Percentiles rank a stretch among this genome's conserved stretches.
Conservation (phyloP, 805 yeast species). For the Metschnikowia cubensis region DNA sequence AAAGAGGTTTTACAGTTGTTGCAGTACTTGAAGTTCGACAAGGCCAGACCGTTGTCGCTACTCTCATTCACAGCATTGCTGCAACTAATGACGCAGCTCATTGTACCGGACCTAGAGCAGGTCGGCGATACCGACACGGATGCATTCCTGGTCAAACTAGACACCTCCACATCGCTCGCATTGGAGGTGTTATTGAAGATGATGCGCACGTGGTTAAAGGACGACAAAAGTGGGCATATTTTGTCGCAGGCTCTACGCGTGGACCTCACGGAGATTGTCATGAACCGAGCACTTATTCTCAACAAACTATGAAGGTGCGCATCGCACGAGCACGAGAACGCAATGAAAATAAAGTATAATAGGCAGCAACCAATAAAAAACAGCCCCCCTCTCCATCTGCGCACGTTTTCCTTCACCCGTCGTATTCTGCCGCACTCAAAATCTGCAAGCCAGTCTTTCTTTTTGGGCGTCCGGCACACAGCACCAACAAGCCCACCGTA, state of each 20-base stretch:
- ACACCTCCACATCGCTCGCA: slow-evolving; percentile 7
- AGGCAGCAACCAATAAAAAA: neutral
- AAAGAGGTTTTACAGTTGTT: slow-evolving; percentile 22
- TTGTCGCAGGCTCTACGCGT: slow-evolving; percentile 23
- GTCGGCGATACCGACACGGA: neutral
- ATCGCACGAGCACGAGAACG: neutral
- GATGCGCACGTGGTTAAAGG: slow-evolving; percentile 30
- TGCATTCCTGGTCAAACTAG: slow-evolving; percentile 1
- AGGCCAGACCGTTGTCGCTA: slow-evolving; percentile 21
- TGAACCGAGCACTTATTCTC: slow-evolving; percentile 29
- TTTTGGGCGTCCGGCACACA: neutral
- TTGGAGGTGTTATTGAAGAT: slow-evolving; percentile 28
- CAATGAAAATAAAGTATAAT: neutral
- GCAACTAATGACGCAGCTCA: slow-evolving; percentile 21
- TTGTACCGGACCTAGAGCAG: slow-evolving; percentile 15
- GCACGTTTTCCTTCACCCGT: neutral
- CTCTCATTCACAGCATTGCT: slow-evolving; percentile 33
- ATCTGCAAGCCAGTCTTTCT: neutral
- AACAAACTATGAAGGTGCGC: slow-evolving; percentile 22
- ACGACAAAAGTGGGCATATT: slow-evolving; percentile 15
- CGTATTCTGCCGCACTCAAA: neutral
- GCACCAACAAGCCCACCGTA: neutral
- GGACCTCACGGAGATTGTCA: slow-evolving; percentile 28
- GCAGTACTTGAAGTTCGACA: slow-evolving; percentile 20
- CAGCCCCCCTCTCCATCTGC: too few relatives aligned